A percentile compares a stretch with the other conserved stretches of the same genome.
phyloP scores from a whole-genome alignment of 2,329 filamentous ascomycete genomes.

The Botrytis deweyae region DNA sequence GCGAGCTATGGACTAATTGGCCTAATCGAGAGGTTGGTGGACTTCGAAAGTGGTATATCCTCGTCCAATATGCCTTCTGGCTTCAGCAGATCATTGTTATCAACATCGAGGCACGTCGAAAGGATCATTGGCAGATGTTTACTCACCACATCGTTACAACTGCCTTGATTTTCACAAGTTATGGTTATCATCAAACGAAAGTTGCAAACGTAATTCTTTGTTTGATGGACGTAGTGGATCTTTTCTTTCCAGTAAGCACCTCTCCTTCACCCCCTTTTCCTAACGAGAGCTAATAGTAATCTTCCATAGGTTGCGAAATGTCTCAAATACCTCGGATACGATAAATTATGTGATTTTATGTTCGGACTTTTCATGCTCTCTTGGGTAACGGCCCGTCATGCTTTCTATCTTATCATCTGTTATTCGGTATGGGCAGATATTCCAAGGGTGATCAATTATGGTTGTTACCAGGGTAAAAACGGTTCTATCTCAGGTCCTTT shows the following conservation, averaged over 20 bases:
- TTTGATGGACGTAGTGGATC: conserved; percentile 90
- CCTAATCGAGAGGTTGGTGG: conserved; percentile 73
- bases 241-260: conserved; percentile 71
- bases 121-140: conserved; percentile 96
- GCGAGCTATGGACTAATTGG: conserved; percentile 81
- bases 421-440: conserved; percentile 76
- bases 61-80: conserved; percentile 90
- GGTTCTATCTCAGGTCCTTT: conserved; percentile 56
- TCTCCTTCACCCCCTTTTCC: not conserved
- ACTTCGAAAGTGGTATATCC: conserved; percentile 82
- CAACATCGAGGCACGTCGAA: conserved; percentile 89
- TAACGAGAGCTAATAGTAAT: conserved; percentile 15
- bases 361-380: conserved; percentile 84
- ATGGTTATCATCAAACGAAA: conserved; percentile 81
- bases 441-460: conserved; percentile 59
- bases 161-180: conserved; percentile 74
- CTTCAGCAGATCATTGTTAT: conserved; percentile 92
- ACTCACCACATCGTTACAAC: conserved; percentile 91
- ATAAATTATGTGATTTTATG: conserved; percentile 72
- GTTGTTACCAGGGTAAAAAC: conserved; percentile 67
- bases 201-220: conserved; percentile 87
- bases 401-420: conserved; percentile 75
- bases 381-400: conserved; percentile 82
- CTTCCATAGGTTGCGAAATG: conserved; percentile 76
- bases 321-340: conserved; percentile 82